phyloP scores from a whole-genome alignment of 73 alveolate species.

The Paramecium pentaurelia region DNA sequence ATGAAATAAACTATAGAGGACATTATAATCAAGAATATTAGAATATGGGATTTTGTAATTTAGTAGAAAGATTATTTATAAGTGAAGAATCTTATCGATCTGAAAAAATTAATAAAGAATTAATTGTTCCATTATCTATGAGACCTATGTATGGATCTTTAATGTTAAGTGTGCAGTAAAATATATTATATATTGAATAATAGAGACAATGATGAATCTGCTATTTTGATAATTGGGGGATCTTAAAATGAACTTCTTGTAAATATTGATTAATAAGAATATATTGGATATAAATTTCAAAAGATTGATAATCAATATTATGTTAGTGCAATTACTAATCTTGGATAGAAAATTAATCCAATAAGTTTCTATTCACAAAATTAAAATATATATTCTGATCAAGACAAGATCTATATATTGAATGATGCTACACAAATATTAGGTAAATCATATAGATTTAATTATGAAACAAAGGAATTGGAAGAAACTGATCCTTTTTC shows the following conservation, averaged over 20 bases:
- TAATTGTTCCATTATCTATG: neutral
- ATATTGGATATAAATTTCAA: conserved; percentile 17
- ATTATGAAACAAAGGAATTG: neutral
- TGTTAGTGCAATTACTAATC: neutral
- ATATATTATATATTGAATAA: neutral
- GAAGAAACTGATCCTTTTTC: conserved; percentile 33
- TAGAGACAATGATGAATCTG: conserved; percentile 7
- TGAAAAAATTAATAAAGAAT: neutral
- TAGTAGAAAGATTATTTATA: conserved; percentile 5
- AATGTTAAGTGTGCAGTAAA: neutral
- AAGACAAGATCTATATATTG: neutral
- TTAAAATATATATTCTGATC: neutral
- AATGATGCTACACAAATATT: conserved; percentile 21
- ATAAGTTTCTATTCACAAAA: neutral
- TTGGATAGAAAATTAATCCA: neutral
- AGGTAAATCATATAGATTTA: conserved; percentile 7
- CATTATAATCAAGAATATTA: neutral
- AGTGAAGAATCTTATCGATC: neutral
- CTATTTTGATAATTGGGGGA: conserved; percentile 40
- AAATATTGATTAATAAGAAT: neutral
- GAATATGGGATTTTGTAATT: neutral
- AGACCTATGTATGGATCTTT: conserved; percentile 49
- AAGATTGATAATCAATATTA: neutral
- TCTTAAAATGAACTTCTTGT: conserved; percentile 33
- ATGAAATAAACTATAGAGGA: neutral